Evolutionary conservation across 2,329 filamentous ascomycete genomes (phyloP).

Genomic region (Curvularia spicifera): DNA sequence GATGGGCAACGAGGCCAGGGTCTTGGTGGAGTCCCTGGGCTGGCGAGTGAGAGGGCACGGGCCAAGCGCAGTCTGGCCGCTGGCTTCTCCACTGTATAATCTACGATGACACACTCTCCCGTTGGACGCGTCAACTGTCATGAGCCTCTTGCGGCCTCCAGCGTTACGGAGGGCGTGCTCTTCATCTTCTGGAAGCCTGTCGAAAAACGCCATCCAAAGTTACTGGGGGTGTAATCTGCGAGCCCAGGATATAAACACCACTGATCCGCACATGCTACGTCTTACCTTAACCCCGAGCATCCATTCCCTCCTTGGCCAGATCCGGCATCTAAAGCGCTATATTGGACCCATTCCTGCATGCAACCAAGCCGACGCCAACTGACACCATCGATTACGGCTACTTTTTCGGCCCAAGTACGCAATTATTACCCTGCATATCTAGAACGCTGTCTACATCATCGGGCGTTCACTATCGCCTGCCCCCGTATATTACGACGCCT

Average conservation of each 20-base stretch:
- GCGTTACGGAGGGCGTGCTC: constrained; percentile 2
- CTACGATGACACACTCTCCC: constrained; percentile 17
- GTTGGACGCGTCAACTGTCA: constrained; percentile 18
- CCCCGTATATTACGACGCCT: constrained; percentile 35
- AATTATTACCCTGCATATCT: constrained; percentile 33
- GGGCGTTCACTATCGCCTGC: constrained; percentile 30
- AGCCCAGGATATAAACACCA: constrained; percentile 8
- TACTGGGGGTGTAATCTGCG: not conserved
- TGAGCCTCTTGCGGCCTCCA: constrained; percentile 13
- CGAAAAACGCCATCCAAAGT: not conserved
- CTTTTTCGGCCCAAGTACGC: constrained; percentile 29
- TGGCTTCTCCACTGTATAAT: constrained; percentile 17
- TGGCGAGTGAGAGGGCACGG: constrained; percentile 13
- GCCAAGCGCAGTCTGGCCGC: constrained; percentile 14
- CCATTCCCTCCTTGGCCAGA: constrained; percentile 9
- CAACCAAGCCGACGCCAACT: constrained; percentile 33
- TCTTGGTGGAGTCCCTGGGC: constrained; percentile 12
- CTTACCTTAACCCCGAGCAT: constrained; percentile 1
- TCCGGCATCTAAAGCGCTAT: constrained; percentile 10
- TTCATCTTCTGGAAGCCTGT: not conserved
- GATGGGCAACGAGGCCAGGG: constrained; percentile 16
- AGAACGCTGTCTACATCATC: constrained; percentile 37
- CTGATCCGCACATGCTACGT: constrained; percentile 1
- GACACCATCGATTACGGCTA: constrained; percentile 25
- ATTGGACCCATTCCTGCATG: constrained; percentile 27